Percentiles rank a stretch among this genome's conserved stretches.
Evolutionary conservation across 129 eudicot genomes (phyloP).

Genomic region (Heracleum sosnowskyi): DNA sequence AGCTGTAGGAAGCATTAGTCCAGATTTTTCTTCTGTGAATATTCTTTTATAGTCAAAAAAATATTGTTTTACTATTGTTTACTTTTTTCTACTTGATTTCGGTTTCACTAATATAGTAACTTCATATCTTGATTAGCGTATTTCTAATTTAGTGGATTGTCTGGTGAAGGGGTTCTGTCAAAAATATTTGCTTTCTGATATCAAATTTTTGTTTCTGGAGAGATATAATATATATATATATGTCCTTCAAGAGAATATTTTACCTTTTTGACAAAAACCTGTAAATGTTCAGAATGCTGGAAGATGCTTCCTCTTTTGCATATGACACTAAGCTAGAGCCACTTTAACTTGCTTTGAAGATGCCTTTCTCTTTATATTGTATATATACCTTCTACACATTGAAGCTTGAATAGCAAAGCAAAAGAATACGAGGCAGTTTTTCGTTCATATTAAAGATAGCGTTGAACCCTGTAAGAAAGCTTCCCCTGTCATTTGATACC

Average conservation of each 20-base stretch:
- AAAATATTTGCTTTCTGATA: neutral
- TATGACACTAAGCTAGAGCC: neutral
- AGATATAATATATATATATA: neutral
- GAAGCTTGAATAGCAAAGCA: neutral
- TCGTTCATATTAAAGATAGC: neutral
- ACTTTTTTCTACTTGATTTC: too few species aligned
- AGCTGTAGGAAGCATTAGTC: neutral
- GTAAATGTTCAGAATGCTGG: neutral
- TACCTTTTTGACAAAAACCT: neutral
- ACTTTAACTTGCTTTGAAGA: conserved; percentile 6
- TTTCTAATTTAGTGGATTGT: neutral
- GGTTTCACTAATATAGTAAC: too few species aligned
- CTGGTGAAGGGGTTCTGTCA: neutral
- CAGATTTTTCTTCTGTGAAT: neutral
- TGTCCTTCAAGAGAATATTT: neutral
- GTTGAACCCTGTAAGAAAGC: neutral
- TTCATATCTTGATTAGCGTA: neutral
- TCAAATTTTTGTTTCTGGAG: neutral
- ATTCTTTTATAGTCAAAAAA: neutral
- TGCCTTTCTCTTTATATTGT: neutral
- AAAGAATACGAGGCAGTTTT: neutral
- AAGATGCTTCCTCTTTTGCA: conserved; percentile 6
- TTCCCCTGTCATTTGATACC: neutral
- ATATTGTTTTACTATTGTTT: too few species aligned
- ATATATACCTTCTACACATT: neutral